These are phyloP conservation scores for Colletotrichum sp. DNA, from an alignment of 2,329 filamentous ascomycete species.

Conservation along the genomic window DNA sequence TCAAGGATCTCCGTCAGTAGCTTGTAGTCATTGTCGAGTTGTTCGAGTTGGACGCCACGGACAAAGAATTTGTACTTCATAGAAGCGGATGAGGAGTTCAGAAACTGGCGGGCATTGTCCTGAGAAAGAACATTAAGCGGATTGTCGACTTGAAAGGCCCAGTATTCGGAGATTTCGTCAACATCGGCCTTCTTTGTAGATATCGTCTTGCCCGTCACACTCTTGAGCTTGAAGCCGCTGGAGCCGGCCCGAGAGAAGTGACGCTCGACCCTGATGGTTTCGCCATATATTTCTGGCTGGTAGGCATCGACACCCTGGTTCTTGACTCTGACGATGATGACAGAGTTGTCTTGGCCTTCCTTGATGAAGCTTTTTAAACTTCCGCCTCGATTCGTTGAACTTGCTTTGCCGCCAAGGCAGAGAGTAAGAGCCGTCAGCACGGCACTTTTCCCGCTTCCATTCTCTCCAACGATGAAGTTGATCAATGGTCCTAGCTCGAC, in stretches of 20 bases:
- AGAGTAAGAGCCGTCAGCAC: slow-evolving; percentile 91
- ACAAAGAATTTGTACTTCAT: slow-evolving; percentile 98
- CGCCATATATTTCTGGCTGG: slow-evolving; percentile 79
- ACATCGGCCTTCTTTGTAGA: slow-evolving; percentile 86
- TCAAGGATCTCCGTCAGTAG: slow-evolving; percentile 82
- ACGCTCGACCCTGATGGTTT: slow-evolving; percentile 88
- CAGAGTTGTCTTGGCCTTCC: slow-evolving; percentile 78
- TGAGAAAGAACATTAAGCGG: slow-evolving; percentile 95
- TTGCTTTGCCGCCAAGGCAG: slow-evolving; percentile 93
- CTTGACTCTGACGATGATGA: slow-evolving; percentile 84
- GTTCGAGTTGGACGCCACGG: slow-evolving; percentile 90
- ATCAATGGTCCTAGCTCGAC: slow-evolving; percentile 91
- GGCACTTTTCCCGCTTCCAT: slow-evolving; percentile 97
- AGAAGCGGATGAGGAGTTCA: slow-evolving; percentile 79
- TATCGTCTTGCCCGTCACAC: slow-evolving; percentile 68
- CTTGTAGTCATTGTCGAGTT: slow-evolving; percentile 89
- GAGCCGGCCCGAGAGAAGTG: slow-evolving; percentile 77
- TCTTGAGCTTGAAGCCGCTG: slow-evolving; percentile 89
- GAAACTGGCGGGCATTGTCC: slow-evolving; percentile 91
- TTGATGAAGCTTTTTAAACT: slow-evolving; percentile 92
- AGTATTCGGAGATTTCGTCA: slow-evolving; percentile 93
- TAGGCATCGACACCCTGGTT: slow-evolving; percentile 88
- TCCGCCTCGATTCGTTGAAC: slow-evolving; percentile 88
- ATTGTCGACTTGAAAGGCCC: slow-evolving; percentile 93
- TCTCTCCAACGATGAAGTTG: slow-evolving; percentile 98